Percentiles rank a stretch among this genome's conserved stretches.
Evolutionary conservation across 73 alveolate species (phyloP).

Genomic region (Paraurostyla sp.): DNA sequence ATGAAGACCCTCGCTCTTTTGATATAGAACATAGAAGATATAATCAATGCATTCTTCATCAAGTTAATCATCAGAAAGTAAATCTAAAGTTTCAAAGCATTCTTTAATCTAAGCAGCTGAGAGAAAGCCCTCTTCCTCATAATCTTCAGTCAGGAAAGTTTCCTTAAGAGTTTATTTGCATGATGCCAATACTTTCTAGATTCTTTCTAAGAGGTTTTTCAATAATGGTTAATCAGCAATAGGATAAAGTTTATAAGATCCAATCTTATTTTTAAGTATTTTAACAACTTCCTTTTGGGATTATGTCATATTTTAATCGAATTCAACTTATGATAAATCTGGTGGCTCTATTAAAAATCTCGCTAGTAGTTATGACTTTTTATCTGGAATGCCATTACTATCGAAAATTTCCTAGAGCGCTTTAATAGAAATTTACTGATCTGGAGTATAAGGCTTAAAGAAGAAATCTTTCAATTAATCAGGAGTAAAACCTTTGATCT

Average conservation of each 20-base stretch:
- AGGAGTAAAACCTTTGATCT: neutral
- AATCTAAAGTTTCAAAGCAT: conserved; percentile 62
- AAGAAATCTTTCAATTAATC: conserved; percentile 20
- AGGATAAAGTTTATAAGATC: neutral
- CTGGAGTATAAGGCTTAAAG: conserved; percentile 1
- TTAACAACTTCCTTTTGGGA: neutral
- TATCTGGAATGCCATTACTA: conserved; percentile 4
- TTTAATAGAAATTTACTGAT: neutral
- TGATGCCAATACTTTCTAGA: neutral
- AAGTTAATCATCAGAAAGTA: conserved; percentile 43
- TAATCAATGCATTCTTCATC: conserved; percentile 63
- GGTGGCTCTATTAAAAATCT: conserved; percentile 65
- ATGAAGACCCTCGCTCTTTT: conserved; percentile 17
- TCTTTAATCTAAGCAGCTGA: conserved; percentile 41
- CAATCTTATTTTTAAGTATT: neutral
- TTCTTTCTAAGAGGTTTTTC: neutral
- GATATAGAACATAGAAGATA: conserved; percentile 38
- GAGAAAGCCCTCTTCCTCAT: conserved; percentile 63
- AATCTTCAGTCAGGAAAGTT: conserved; percentile 64
- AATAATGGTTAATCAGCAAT: neutral
- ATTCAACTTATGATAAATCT: conserved; percentile 7
- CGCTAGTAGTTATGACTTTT: neutral
- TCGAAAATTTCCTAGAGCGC: neutral
- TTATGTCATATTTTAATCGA: conserved; percentile 14
- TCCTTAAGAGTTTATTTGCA: conserved; percentile 62